phyloP scores from a whole-genome alignment of 495 filamentous ascomycete species.

The Penicillium bialowiezense region DNA sequence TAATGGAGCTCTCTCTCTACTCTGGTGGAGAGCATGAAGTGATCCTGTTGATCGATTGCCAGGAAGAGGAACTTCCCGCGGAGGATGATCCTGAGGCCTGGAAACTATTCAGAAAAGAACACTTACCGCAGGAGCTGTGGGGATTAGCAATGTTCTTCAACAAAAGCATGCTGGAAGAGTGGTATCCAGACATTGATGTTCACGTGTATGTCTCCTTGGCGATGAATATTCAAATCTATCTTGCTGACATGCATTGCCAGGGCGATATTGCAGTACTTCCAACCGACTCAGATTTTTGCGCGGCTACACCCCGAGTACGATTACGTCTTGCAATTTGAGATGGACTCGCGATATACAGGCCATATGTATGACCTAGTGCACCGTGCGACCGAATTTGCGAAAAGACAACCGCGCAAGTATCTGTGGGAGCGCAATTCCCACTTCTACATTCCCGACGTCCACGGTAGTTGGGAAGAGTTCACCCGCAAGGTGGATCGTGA shows the following conservation, averaged over 20 bases:
- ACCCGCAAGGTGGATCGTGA: conserved; percentile 4
- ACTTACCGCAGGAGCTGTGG: conserved; percentile 62
- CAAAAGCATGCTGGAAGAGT: conserved; percentile 33
- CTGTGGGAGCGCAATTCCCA: conserved; percentile 72
- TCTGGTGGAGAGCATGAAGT: conserved; percentile 75
- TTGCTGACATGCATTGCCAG: conserved; percentile 8
- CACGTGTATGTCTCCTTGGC: conserved; percentile 10
- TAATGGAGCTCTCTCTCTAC: conserved; percentile 65
- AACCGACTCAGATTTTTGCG: conserved; percentile 40
- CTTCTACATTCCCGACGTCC: conserved; percentile 61
- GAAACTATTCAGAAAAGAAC: conserved; percentile 40
- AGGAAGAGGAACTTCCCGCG: conserved; percentile 45
- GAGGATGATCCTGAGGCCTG: conserved; percentile 40
- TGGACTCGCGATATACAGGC: conserved; percentile 64
- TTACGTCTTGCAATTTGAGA: conserved; percentile 71
- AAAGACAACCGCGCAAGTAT: conserved; percentile 58
- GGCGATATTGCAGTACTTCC: conserved; percentile 19
- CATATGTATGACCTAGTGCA: conserved; percentile 60
- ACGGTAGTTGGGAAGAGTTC: conserved; percentile 41
- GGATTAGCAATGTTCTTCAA: conserved; percentile 61
- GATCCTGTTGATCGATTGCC: conserved; percentile 68
- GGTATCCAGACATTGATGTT: conserved; percentile 14
- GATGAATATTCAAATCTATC: neutral
- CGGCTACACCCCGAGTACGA: conserved; percentile 61
- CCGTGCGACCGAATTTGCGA: conserved; percentile 53